Conservation (phyloP, 352 stramenopile genomes). For the Phytopythium mirpurense region DNA sequence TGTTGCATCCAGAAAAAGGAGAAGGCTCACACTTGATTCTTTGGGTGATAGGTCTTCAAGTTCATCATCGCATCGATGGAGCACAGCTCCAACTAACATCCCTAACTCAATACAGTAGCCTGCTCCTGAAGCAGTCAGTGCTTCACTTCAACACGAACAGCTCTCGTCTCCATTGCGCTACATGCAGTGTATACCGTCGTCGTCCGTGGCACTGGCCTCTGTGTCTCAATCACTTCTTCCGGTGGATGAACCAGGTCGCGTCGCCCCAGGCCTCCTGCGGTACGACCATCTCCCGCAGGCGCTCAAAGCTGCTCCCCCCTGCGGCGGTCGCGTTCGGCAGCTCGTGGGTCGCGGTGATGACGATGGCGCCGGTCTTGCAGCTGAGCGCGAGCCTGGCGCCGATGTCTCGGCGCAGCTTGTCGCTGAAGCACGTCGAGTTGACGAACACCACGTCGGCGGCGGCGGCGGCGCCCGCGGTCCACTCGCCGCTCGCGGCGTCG, state of each 20-base stretch:
- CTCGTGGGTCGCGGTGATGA: slow-evolving; percentile 57
- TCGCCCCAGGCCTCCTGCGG: slow-evolving; percentile 53
- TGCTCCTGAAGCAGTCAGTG: no score
- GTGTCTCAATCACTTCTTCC: no score
- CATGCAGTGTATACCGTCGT: no score
- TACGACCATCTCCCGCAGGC: slow-evolving; percentile 34
- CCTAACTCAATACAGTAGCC: no score
- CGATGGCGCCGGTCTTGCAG: slow-evolving; percentile 49
- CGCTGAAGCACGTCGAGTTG: slow-evolving; percentile 89
- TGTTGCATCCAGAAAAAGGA: no score
- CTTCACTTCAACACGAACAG: no score
- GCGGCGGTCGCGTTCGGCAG: slow-evolving; percentile 20
- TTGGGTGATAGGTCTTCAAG: no score
- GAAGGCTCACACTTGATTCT: no score
- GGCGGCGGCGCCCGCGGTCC: slow-evolving; percentile 27
- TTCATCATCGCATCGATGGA: no score
- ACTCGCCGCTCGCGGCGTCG: slow-evolving; percentile 71
- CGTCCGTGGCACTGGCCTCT: no score
- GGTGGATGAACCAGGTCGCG: slow-evolving; percentile 9
- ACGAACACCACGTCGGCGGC: slow-evolving; percentile 74
- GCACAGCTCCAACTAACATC: no score
- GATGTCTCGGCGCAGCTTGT: slow-evolving; percentile 50
- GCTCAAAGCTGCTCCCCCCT: slow-evolving; percentile 31
- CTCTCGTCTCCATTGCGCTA: no score
- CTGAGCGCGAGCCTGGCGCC: slow-evolving; percentile 32